Evolutionary conservation across 1,139 yeast species (phyloP).

Genomic region (Candida tropicalis): DNA sequence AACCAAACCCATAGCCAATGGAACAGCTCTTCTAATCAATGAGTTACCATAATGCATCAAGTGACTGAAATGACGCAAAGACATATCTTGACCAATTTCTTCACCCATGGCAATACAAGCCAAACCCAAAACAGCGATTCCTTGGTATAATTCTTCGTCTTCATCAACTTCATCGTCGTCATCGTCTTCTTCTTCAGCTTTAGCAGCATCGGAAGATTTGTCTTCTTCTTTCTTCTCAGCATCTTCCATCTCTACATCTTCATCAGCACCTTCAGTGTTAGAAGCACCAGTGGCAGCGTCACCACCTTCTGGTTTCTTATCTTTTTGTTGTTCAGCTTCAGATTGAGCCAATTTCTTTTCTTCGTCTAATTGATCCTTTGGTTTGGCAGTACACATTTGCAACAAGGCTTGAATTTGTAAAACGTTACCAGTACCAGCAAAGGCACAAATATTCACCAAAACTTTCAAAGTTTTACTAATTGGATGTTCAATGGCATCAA

Average conservation of each 20-base stretch:
- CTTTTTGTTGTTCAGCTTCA: slow-evolving; percentile 37
- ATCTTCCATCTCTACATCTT: slow-evolving; percentile 26
- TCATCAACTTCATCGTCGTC: slow-evolving; percentile 38
- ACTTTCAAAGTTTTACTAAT: slow-evolving; percentile 88
- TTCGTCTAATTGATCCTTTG: slow-evolving; percentile 36
- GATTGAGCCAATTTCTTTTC: slow-evolving; percentile 40
- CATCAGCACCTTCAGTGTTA: slow-evolving; percentile 17
- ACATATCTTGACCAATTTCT: slow-evolving; percentile 97
- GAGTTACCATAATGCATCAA: slow-evolving; percentile 97
- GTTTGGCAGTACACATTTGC: slow-evolving; percentile 79
- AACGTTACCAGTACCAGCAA: slow-evolving; percentile 98
- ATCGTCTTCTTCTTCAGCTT: slow-evolving; percentile 22
- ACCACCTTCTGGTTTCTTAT: slow-evolving; percentile 12
- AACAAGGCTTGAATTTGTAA: slow-evolving; percentile 89
- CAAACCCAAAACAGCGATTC: slow-evolving; percentile 91
- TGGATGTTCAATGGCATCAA: slow-evolving; percentile 95
- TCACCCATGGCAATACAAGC: slow-evolving; percentile 98
- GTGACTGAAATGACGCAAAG: slow-evolving; percentile 94
- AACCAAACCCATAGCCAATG: slow-evolving; percentile 95
- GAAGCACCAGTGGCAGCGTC: no score
- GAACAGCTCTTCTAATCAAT: slow-evolving; percentile 90
- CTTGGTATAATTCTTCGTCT: slow-evolving; percentile 72
- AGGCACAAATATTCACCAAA: slow-evolving; percentile 89
- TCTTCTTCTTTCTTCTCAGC: slow-evolving; percentile 20
- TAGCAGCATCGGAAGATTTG: slow-evolving; percentile 14